Conservation (phyloP, 495 filamentous ascomycete genomes). For the Penicillium dipodomyicola region DNA sequence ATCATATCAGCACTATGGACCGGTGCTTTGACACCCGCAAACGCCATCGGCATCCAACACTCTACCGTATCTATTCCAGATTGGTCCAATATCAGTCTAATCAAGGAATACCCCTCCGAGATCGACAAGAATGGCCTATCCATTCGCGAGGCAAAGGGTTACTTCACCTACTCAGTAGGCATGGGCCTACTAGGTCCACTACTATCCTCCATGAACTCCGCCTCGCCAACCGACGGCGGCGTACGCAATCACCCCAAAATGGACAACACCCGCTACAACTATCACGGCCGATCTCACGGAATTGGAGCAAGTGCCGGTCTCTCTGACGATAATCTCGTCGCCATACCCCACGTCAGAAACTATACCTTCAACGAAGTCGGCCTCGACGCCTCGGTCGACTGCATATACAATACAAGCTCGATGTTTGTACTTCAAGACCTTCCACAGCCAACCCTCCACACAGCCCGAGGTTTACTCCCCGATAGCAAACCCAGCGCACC, state of each 20-base stretch:
- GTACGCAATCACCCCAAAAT: constrained; percentile 25
- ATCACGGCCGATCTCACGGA: constrained; percentile 34
- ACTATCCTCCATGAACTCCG: constrained; percentile 22
- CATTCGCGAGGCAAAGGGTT: constrained; percentile 23
- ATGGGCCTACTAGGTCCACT: constrained; percentile 25
- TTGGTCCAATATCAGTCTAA: constrained; percentile 26
- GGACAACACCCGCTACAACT: constrained; percentile 37
- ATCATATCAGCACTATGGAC: constrained; percentile 36
- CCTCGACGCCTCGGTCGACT: constrained; percentile 24
- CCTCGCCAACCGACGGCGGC: constrained; percentile 21
- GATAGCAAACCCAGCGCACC: constrained; percentile 3
- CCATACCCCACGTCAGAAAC: constrained; percentile 13
- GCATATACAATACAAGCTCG: constrained; percentile 31
- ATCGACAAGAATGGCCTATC: constrained; percentile 18
- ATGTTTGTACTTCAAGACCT: constrained; percentile 3
- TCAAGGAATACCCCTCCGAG: constrained; percentile 18
- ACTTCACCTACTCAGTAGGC: constrained; percentile 31
- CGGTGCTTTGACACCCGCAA: constrained; percentile 34
- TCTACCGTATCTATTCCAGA: constrained; percentile 22
- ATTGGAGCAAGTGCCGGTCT: constrained; percentile 34
- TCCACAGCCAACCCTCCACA: constrained; percentile 14
- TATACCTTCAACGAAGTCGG: constrained; percentile 33
- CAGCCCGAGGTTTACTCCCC: constrained; percentile 25
- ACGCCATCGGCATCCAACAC: constrained; percentile 3
- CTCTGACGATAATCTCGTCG: constrained; percentile 20